These are phyloP conservation scores for Leccinum broughii DNA, from an alignment of 768 basidiomycete genomes.

Conservation along the genomic window DNA sequence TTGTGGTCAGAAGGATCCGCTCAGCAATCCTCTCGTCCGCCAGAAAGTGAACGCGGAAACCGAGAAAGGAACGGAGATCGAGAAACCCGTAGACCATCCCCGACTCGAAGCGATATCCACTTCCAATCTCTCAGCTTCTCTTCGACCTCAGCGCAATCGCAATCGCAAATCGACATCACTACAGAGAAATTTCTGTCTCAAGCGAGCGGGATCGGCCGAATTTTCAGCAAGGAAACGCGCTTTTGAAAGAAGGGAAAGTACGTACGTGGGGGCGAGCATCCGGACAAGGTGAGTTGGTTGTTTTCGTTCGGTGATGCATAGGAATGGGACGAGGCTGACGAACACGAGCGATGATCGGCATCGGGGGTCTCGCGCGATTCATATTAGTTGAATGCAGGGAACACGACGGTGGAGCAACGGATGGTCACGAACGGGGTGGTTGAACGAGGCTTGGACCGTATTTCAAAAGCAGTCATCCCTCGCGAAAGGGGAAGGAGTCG, in stretches of 20 bases:
- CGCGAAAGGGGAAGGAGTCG: too few species aligned
- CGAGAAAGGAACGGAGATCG: neutral
- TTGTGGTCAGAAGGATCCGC: too few species aligned
- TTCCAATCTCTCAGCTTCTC: neutral
- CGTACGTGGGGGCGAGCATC: constrained; percentile 95
- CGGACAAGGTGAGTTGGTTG: constrained; percentile 81
- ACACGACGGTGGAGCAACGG: constrained; percentile 89
- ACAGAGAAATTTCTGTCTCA: constrained; percentile 80
- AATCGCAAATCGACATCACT: constrained; percentile 49
- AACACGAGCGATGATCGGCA: too few species aligned
- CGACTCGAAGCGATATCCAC: constrained; percentile 5
- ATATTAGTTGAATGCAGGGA: constrained; percentile 46
- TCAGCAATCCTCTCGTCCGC: too few species aligned
- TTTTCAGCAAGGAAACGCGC: constrained; percentile 82
- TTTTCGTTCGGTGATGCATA: too few species aligned
- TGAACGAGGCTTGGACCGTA: constrained; percentile 88
- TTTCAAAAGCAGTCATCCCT: constrained; percentile 49
- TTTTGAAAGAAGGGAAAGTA: constrained; percentile 83
- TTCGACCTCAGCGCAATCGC: constrained; percentile 10
- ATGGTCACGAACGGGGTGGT: constrained; percentile 90
- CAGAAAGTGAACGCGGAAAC: too few species aligned
- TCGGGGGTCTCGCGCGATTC: too few species aligned
- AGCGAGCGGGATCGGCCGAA: constrained; percentile 79
- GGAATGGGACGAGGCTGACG: neutral
- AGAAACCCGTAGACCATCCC: constrained; percentile 4